Base-by-base conservation (phyloP, 2,329 filamentous ascomycete genomes). In the Diaporthe sp. region DNA sequence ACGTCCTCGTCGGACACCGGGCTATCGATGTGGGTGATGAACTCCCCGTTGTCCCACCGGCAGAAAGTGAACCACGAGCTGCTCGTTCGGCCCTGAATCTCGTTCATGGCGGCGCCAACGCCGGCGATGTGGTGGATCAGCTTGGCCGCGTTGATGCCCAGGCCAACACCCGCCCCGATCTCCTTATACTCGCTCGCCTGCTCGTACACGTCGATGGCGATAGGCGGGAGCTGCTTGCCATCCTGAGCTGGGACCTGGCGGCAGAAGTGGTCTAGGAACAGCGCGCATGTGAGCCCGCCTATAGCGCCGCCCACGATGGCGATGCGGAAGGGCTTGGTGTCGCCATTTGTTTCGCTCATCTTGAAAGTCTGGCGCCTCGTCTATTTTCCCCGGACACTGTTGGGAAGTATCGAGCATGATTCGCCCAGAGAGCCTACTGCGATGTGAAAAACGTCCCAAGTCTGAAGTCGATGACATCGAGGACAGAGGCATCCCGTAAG, bases 121-220 rank as follows among this genome's bases (percentile, higher is more conserved):
- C 68, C 72, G 22, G 51, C 50, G 32, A 74, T 71, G 10, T 22
- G 25, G 72, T 74, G 68, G 39, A 74, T n/a, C 19, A 74, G 51
- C 58, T 59, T 74, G n/a, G 72, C 47, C 8, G 83, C 81, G 77
- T 86, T 87, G 9, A 84, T 84, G 0, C 82, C 84, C 12, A 75
- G 44, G 7, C 73, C 73, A 25, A 75, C 70, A 35, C 70, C 73
- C 15, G 73, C 73, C 10, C 73, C 73, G 32, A 75, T 72, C 63
- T 75, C 73, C 51, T 59, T 71, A 44, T 72, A 73, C 70, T 75
- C 30, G 27, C 59, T 53, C 9, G 73, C 73, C 44, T 75, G 73
- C 56, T 75, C 73, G 56, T 75, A 75, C 4, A 75, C 73, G 15
- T 69, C 70, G 27, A 75, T 65, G 15, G 53, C 61, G 37, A 75